Percentiles rank a stretch among this genome's conserved stretches.
Conservation (phyloP, 1,284 basidiomycete species). For the Trametes versicolor region DNA sequence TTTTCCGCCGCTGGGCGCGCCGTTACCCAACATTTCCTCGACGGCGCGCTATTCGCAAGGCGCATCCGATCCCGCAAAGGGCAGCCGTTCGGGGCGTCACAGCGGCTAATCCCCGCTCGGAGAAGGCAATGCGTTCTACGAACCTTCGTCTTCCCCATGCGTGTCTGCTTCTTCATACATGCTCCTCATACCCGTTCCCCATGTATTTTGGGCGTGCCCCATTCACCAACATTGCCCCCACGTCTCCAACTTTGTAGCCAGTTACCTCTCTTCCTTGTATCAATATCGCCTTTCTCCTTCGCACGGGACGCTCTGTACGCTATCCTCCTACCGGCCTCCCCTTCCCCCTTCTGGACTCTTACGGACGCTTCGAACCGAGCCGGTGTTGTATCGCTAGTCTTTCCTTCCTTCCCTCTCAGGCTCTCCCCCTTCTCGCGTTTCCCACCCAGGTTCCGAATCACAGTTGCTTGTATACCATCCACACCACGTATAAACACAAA, state of each 20-base stretch:
- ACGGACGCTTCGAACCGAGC: slow-evolving; percentile 25
- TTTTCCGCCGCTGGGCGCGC: slow-evolving; percentile 33
- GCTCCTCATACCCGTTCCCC: background rate
- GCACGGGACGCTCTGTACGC: slow-evolving; percentile 6
- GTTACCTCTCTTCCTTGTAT: slow-evolving; percentile 23
- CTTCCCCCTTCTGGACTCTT: slow-evolving; percentile 6
- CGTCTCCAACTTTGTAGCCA: background rate
- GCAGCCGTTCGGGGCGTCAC: slow-evolving; percentile 25
- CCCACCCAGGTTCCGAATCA: background rate
- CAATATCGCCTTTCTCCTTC: slow-evolving; percentile 16
- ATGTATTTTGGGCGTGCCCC: slow-evolving; percentile 4
- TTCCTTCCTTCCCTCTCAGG: background rate
- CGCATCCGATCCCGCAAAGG: slow-evolving; percentile 15
- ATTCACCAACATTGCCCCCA: background rate
- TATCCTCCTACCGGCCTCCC: background rate
- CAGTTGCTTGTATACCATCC: background rate
- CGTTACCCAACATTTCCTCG: slow-evolving; percentile 39
- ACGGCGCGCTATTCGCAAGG: slow-evolving; percentile 36
- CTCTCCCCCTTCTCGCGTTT: background rate
- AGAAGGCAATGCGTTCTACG: slow-evolving; percentile 3
- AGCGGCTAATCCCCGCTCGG: slow-evolving; percentile 23
- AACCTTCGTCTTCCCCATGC: slow-evolving; percentile 15
- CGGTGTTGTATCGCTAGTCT: slow-evolving; percentile 28
- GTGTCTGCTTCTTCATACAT: background rate
- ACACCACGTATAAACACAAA: slow-evolving; percentile 4